These are phyloP conservation scores for Cyberlindnera suaveolens DNA, from an alignment of 805 yeast species.

Conservation along the genomic window DNA sequence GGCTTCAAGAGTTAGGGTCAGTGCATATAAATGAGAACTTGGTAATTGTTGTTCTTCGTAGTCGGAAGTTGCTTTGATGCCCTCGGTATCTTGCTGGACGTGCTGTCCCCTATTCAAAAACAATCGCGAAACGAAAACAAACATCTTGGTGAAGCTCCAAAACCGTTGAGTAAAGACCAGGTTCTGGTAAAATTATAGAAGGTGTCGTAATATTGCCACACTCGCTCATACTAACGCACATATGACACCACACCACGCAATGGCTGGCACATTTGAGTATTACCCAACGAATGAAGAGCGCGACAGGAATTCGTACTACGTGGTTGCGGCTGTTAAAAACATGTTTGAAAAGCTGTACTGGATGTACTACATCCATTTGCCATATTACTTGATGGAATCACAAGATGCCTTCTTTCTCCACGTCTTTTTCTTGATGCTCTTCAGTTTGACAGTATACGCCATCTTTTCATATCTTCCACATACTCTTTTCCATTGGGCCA, in stretches of 20 bases:
- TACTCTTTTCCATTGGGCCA: constrained; percentile 17
- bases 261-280: constrained; percentile 26
- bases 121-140: too few species aligned
- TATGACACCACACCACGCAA: neutral
- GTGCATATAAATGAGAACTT: too few species aligned
- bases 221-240: neutral
- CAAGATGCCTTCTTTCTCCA: constrained; percentile 37
- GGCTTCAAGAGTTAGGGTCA: too few species aligned
- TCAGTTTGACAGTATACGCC: constrained; percentile 34
- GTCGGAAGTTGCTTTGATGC: too few species aligned
- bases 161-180: neutral
- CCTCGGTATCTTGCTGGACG: too few species aligned
- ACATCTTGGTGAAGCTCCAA: neutral
- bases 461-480: constrained; percentile 27
- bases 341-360: constrained; percentile 31
- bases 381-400: constrained; percentile 37
- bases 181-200: too few species aligned
- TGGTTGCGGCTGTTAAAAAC: constrained; percentile 24
- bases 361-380: constrained; percentile 39
- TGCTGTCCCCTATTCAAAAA: too few species aligned
- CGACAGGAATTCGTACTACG: constrained; percentile 19
- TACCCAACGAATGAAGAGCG: constrained; percentile 25
- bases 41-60: too few species aligned
- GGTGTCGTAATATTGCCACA: too few species aligned
- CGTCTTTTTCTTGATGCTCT: constrained; percentile 29